phyloP scores from a whole-genome alignment of 106 monocot species.

The Platanthera guangdongensis region DNA sequence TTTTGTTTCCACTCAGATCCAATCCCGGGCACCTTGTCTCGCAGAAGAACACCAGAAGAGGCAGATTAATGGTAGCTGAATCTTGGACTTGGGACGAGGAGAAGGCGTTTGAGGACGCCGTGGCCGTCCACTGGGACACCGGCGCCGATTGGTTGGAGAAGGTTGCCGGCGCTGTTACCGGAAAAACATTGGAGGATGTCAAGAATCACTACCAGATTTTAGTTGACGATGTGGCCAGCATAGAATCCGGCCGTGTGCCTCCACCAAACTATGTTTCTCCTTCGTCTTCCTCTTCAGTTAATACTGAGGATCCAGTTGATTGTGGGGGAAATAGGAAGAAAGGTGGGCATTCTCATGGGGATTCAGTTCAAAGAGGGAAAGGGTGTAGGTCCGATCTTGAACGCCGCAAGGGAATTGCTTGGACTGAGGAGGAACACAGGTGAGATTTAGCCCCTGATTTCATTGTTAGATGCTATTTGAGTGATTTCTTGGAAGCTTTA shows the following conservation, averaged over 20 bases:
- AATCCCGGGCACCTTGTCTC: not conserved
- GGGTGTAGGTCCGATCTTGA: constrained; percentile 34
- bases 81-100: constrained; percentile 81
- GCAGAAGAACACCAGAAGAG: not conserved
- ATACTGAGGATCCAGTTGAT: constrained; percentile 1
- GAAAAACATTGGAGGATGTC: constrained; percentile 55
- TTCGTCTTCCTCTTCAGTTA: not conserved
- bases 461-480: not conserved
- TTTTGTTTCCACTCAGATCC: not conserved
- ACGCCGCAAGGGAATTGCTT: constrained; percentile 37
- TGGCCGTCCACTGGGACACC: constrained; percentile 36
- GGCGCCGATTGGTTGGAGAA: constrained; percentile 46
- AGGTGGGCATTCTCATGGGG: constrained; percentile 12
- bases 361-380: constrained; percentile 18
- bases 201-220: constrained; percentile 63
- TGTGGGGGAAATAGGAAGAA: constrained; percentile 17
- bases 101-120: constrained; percentile 73
- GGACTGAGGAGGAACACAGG: constrained; percentile 26
- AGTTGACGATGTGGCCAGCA: constrained; percentile 57
- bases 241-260: constrained; percentile 68
- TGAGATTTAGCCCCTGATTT: not conserved
- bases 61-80: not conserved
- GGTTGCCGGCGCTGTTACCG: constrained; percentile 43
- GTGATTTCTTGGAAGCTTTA: no score
- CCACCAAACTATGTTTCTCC: constrained; percentile 34